Percentiles rank a stretch among this genome's conserved stretches.
phyloP scores from a whole-genome alignment of 768 basidiomycete genomes.

The Clathrus columnatus region DNA sequence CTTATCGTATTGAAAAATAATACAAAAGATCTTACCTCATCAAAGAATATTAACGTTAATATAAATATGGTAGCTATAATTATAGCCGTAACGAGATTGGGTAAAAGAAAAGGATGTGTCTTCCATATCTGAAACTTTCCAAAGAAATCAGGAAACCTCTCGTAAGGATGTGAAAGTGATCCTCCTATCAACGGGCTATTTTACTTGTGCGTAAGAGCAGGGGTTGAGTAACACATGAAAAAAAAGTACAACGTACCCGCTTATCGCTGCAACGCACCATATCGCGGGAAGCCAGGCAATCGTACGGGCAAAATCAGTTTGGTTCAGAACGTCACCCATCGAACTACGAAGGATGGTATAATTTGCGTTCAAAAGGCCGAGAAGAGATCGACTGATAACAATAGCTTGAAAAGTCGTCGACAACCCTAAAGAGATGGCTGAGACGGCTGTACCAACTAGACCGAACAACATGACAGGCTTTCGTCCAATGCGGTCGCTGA shows the following conservation, averaged over 20 bases:
- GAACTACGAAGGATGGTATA: conserved; percentile 11
- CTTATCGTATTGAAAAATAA: too few species aligned
- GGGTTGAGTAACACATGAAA: background rate
- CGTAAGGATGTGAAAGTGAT: conserved; percentile 51
- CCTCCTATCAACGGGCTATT: conserved; percentile 63
- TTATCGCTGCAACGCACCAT: conserved; percentile 2
- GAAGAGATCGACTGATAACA: conserved; percentile 10
- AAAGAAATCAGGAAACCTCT: conserved; percentile 56
- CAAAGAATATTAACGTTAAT: too few species aligned
- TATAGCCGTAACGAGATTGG: conserved; percentile 40
- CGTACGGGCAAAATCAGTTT: conserved; percentile 1
- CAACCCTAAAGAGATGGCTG: conserved; percentile 14
- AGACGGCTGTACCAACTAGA: conserved; percentile 11
- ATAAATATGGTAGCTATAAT: conserved; percentile 23
- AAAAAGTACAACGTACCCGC: background rate
- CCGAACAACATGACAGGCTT: conserved; percentile 16
- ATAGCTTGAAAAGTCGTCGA: conserved; percentile 11
- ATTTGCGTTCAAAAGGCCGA: conserved; percentile 15
- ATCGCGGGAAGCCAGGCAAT: conserved; percentile 6
- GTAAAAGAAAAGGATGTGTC: conserved; percentile 65
- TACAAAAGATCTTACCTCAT: too few species aligned
- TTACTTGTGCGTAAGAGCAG: background rate
- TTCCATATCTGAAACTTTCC: conserved; percentile 49
- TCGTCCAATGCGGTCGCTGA: conserved; percentile 23
- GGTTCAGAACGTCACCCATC: conserved; percentile 5